Conservation (phyloP, 2,329 filamentous ascomycete species). For the Mycosphaerelloides madeirae region DNA sequence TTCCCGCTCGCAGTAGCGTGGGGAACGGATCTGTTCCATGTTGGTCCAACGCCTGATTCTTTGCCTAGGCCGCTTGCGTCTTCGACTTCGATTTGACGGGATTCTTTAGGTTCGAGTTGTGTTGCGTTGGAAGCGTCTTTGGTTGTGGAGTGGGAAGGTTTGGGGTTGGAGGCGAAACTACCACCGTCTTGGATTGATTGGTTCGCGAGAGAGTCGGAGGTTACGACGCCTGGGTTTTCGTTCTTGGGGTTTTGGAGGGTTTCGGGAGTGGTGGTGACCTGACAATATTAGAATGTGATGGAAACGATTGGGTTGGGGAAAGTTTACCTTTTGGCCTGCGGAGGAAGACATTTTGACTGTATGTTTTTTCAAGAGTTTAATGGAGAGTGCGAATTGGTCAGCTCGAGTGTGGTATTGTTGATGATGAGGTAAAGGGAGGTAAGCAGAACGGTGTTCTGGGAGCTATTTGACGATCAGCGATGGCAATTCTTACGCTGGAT, state of each 20-base stretch:
- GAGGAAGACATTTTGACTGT: conserved; percentile 6
- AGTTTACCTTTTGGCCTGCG: conserved; percentile 9
- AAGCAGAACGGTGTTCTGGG: no score
- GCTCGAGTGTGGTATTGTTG: no score
- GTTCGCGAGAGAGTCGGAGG: conserved; percentile 68
- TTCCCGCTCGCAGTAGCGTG: neutral
- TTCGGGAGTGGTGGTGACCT: conserved; percentile 40
- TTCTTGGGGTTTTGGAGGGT: conserved; percentile 48
- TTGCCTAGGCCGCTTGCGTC: conserved; percentile 39
- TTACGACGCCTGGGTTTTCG: conserved; percentile 62
- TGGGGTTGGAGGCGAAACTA: conserved; percentile 56
- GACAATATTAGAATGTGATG: neutral
- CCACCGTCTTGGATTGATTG: conserved; percentile 62
- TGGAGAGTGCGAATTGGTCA: no score
- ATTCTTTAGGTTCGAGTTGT: conserved; percentile 46
- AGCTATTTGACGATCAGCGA: no score
- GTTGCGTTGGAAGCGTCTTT: conserved; percentile 52
- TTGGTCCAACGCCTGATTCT: conserved; percentile 33
- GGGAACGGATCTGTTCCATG: conserved; percentile 27
- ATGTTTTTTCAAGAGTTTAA: neutral
- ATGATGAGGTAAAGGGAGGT: no score
- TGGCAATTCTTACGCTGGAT: no score
- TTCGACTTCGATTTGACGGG: conserved; percentile 40
- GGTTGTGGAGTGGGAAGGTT: conserved; percentile 51
- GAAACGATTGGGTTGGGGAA: no score